phyloP scores from a whole-genome alignment of 1,284 basidiomycete genomes.

The Omphalotus olearius region DNA sequence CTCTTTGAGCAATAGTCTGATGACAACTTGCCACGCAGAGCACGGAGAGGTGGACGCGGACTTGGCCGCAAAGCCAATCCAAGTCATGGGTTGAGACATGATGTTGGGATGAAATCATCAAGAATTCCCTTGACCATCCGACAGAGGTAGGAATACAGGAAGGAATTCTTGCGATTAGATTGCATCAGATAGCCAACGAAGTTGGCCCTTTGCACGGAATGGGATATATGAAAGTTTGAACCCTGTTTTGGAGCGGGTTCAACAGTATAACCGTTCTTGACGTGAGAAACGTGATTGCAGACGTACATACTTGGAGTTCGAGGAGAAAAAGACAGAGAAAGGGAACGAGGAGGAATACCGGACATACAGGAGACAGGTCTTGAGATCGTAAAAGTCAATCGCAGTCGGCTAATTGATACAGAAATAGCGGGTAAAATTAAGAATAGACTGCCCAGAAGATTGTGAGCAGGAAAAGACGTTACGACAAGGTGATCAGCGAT shows the following conservation, averaged over 20 bases:
- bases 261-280: conserved; percentile 3
- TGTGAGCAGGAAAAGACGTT: neutral
- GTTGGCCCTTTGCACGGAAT: neutral
- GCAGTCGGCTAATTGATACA: neutral
- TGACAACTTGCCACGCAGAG: too few relatives aligned
- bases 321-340: too few relatives aligned
- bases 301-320: neutral
- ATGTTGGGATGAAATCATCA: too few relatives aligned
- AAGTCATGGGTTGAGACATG: too few relatives aligned
- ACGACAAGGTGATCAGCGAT: conserved; percentile 1
- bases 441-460: conserved; percentile 4
- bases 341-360: neutral
- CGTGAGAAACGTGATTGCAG: conserved; percentile 10
- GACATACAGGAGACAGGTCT: too few relatives aligned
- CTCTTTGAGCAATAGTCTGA: neutral
- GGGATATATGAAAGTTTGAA: conserved; percentile 5
- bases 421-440: neutral
- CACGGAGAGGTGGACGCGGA: neutral
- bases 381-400: conserved; percentile 1
- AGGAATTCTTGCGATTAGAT: neutral
- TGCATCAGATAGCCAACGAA: conserved; percentile 1
- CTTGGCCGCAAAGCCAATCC: neutral
- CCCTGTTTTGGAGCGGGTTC: neutral
- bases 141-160: too few relatives aligned
- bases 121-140: too few relatives aligned